Conservation (phyloP, 148 eudicot genomes). For the Cornus suecica region DNA sequence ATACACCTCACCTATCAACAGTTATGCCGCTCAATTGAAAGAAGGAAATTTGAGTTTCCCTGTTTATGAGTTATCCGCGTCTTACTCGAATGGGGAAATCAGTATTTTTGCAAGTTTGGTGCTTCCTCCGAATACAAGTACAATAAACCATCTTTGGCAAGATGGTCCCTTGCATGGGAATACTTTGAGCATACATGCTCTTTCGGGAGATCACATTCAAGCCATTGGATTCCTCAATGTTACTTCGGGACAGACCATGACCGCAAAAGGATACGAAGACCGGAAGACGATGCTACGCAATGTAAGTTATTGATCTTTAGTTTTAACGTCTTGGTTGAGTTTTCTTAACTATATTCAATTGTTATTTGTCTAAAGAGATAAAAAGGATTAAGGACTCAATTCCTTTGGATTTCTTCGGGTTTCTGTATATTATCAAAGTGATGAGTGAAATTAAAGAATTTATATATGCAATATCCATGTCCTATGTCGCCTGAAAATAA, state of each 20-base stretch:
- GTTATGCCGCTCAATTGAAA: constrained; percentile 1
- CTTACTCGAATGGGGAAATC: background rate
- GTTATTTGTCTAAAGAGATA: background rate
- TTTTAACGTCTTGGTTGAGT: background rate
- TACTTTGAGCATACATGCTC: background rate
- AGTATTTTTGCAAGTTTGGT: background rate
- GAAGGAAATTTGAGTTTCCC: constrained; percentile 9
- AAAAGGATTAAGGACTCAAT: too few relatives aligned
- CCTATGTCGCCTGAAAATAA: too few relatives aligned
- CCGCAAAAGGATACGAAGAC: background rate
- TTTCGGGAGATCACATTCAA: constrained; percentile 8
- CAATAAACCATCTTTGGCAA: constrained; percentile 17
- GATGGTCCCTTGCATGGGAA: constrained; percentile 9
- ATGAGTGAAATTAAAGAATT: too few relatives aligned
- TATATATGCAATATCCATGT: too few relatives aligned
- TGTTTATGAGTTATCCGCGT: constrained; percentile 8
- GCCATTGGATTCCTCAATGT: constrained; percentile 8
- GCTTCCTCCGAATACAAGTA: background rate
- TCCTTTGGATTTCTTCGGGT: too few relatives aligned
- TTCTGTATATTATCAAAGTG: too few relatives aligned
- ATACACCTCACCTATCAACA: background rate
- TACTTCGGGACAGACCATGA: background rate
- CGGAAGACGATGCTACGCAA: background rate
- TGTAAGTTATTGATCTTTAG: background rate
- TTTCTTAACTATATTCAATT: too few relatives aligned